Evolutionary conservation across 768 basidiomycete genomes (phyloP), one percentile per base, ranked within the genome.

Genomic region (Exidia glandulosa): DNA sequence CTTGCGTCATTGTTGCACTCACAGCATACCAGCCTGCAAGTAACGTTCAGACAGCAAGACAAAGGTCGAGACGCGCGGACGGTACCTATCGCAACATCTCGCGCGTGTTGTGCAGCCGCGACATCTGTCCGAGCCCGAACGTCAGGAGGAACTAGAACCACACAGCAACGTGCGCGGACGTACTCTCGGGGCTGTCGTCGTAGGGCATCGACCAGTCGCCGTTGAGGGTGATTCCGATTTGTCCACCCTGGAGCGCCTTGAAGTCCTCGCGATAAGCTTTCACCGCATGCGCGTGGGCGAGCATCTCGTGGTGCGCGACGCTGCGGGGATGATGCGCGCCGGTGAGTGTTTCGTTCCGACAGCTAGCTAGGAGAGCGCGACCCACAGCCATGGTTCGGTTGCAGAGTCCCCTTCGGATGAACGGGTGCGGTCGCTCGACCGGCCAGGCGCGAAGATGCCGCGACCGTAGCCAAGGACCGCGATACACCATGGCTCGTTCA

Each of bases 181-280:
- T 67, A 88, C 88, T 88, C 66, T 84, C 82, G 10, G 80, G 82
- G 41, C 70, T 76, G 63, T 86, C 79, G 63, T 88, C 85, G 62
- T 83, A 89, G 7, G 88, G 87, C 69, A 85, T 81, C 32, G 80
- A 76, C 85, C 84, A 88, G 68, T 87, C 85, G 12, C 86, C 84
- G 64, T 88, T 88, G 50, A 89, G 75, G 0, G 88, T 89, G 66
- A 90, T 88, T n/a, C 87, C 87, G 64, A 90, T 86, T 63, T 77
- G 73, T 27, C 87, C 89, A 10, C 78, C 74, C 68, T 88, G 86
- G 1, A 62, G 69, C 3, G 76, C 63, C 71, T 87, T 83, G 77
- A 82, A 90, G 57, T 84, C 71, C 31, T 83, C 78, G 31, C 85
- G 81, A 67, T 88, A 90, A 13, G 83, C 64, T 66, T 87, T 82